Conservation (phyloP, 2,329 filamentous ascomycete species). For the Pyrenophora graminea region DNA sequence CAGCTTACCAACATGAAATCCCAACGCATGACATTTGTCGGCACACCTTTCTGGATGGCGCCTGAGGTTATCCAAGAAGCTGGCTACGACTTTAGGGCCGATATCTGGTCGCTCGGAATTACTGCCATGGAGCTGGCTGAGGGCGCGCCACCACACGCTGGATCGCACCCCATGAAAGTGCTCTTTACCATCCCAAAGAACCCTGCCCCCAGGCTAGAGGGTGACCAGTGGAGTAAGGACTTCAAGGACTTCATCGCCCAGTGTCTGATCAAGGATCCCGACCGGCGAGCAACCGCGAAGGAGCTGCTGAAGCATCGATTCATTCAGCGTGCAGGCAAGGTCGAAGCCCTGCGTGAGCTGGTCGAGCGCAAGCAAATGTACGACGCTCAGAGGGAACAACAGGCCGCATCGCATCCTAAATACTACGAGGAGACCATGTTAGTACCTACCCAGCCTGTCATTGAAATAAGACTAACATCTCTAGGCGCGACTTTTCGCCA, state of each 20-base stretch:
- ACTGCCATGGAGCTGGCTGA: constrained; percentile 90
- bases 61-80: constrained; percentile 98
- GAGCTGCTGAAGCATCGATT: constrained; percentile 88
- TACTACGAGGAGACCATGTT: constrained; percentile 93
- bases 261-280: constrained; percentile 90
- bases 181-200: constrained; percentile 95
- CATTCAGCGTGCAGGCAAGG: constrained; percentile 82
- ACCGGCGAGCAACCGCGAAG: constrained; percentile 79
- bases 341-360: constrained; percentile 84
- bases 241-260: constrained; percentile 93
- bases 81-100: constrained; percentile 95
- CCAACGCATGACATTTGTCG: constrained; percentile 95
- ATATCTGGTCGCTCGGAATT: constrained; percentile 96
- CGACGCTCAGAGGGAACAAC: constrained; percentile 70
- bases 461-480: constrained; percentile 15
- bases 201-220: constrained; percentile 80
- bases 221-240: constrained; percentile 77
- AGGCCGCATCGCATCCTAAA: constrained; percentile 65
- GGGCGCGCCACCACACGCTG: constrained; percentile 89
- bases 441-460: constrained; percentile 27
- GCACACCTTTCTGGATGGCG: constrained; percentile 99
- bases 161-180: constrained; percentile 98
- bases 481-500: constrained; percentile 66
- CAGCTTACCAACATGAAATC: constrained; percentile 98
- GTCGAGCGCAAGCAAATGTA: constrained; percentile 81